A percentile compares a stretch with the other conserved stretches of the same genome.
Evolutionary conservation across 495 filamentous ascomycete genomes (phyloP).

Genomic region (Podospora pseudopauciseta): DNA sequence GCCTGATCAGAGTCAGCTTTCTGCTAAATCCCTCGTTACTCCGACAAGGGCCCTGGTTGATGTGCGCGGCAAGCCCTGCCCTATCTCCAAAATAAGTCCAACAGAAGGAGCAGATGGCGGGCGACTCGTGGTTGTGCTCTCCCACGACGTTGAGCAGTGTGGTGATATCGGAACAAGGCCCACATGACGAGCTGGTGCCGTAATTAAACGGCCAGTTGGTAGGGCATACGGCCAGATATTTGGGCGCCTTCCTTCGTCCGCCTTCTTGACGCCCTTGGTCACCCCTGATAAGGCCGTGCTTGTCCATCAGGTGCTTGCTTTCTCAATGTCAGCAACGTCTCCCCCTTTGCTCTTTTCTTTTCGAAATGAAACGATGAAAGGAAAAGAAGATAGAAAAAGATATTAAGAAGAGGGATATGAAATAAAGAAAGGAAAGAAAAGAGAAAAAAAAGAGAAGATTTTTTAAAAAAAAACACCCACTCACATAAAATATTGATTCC

Average conservation of each 20-base stretch:
- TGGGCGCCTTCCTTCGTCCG: constrained; percentile 6
- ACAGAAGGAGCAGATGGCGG: constrained; percentile 16
- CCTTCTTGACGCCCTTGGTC: constrained; percentile 15
- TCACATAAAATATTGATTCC: constrained; percentile 12
- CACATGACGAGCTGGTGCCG: constrained; percentile 7
- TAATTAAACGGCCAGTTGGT: constrained; percentile 16
- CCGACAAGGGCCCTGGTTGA: constrained; percentile 10
- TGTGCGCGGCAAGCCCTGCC: constrained; percentile 4
- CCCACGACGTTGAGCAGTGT: constrained; percentile 6
- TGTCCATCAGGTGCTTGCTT: constrained; percentile 14
- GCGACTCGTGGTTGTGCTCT: constrained; percentile 11
- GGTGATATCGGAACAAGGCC: constrained; percentile 2
- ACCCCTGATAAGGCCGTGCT: constrained; percentile 13
- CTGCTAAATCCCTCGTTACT: constrained; percentile 10
- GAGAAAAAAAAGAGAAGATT: no score
- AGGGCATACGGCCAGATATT: constrained; percentile 18
- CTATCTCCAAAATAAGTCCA: constrained; percentile 14
- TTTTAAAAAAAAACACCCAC: not conserved
- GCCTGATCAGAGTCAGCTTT: constrained; percentile 10
- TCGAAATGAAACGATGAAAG: no score
- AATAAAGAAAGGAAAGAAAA: no score
- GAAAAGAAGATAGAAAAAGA: no score
- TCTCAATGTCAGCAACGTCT: not conserved
- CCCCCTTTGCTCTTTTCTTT: no score
- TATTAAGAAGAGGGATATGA: no score